Percentiles rank a stretch among this genome's conserved stretches.
Conservation (phyloP, 2,329 filamentous ascomycete genomes). For the Fusarium sp. region DNA sequence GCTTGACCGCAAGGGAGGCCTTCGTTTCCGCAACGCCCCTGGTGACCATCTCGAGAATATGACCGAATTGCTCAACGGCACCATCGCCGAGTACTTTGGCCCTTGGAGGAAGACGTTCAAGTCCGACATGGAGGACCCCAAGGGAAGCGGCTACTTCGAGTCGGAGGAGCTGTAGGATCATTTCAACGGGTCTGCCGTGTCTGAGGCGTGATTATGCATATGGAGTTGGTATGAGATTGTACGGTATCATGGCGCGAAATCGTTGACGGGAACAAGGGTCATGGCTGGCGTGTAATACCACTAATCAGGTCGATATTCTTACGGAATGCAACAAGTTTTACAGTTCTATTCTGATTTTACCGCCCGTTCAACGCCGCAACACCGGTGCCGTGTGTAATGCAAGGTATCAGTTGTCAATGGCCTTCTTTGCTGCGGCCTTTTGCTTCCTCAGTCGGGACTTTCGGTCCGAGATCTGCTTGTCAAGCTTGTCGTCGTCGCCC, state of each 20-base stretch:
- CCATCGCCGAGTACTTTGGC: constrained; percentile 79
- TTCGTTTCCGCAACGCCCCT: constrained; percentile 81
- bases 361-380: constrained; percentile 53
- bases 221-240: neutral
- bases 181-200: too few species aligned
- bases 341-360: constrained; percentile 46
- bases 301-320: constrained; percentile 39
- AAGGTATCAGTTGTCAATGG: constrained; percentile 60
- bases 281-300: constrained; percentile 41
- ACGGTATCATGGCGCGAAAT: neutral
- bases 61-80: constrained; percentile 75
- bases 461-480: constrained; percentile 73
- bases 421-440: constrained; percentile 70
- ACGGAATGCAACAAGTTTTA: constrained; percentile 35
- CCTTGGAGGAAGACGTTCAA: constrained; percentile 60
- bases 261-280: constrained; percentile 8
- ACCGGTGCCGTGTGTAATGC: constrained; percentile 50
- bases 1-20: constrained; percentile 83
- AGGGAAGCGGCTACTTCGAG: constrained; percentile 24
- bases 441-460: constrained; percentile 73
- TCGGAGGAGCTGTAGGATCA: constrained; percentile 57
- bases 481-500: constrained; percentile 67
- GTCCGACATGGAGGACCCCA: constrained; percentile 39
- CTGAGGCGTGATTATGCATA: constrained; percentile 18
- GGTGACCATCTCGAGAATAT: constrained; percentile 89